phyloP scores from a whole-genome alignment of 768 basidiomycete species.

The Paxillus ammoniavirescens region DNA sequence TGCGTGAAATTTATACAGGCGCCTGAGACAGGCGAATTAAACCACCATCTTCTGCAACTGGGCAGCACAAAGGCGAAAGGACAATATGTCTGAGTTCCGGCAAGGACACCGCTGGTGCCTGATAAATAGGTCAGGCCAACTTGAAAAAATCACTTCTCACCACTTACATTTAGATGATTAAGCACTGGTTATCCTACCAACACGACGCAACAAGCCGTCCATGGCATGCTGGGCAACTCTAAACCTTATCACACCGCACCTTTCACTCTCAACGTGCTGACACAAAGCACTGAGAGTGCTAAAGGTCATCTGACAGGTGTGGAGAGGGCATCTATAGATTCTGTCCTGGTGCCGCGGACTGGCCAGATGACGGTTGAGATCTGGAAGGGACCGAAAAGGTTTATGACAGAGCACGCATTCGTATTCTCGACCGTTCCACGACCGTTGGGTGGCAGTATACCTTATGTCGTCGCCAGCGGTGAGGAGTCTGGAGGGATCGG shows the following conservation, averaged over 20 bases:
- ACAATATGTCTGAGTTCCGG: too few relatives aligned
- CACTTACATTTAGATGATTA: conserved; percentile 15
- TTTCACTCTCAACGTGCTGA: conserved; percentile 65
- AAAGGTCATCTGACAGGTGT: conserved; percentile 43
- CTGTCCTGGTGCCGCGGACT: conserved; percentile 58
- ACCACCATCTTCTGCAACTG: too few relatives aligned
- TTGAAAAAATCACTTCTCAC: neutral
- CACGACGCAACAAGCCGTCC: conserved; percentile 29
- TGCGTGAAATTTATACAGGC: too few relatives aligned
- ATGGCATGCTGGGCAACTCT: conserved; percentile 38
- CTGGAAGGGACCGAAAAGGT: conserved; percentile 36
- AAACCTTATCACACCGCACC: conserved; percentile 55
- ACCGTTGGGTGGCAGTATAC: conserved; percentile 33
- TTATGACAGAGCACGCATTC: conserved; percentile 66
- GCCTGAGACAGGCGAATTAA: too few relatives aligned
- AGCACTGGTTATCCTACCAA: conserved; percentile 13
- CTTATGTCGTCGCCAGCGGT: conserved; percentile 17
- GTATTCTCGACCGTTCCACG: conserved; percentile 45
- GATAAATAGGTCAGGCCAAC: neutral
- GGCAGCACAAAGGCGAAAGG: too few relatives aligned
- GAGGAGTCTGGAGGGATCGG: conserved; percentile 53
- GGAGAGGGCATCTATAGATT: conserved; percentile 54
- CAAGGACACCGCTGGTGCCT: neutral
- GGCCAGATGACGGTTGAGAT: conserved; percentile 60
- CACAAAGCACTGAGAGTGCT: conserved; percentile 55